Percentiles rank a stretch among this genome's conserved stretches.
These are phyloP conservation scores for Penstemon davidsonii DNA, from an alignment of 257 asterid species.

Conservation along the genomic window DNA sequence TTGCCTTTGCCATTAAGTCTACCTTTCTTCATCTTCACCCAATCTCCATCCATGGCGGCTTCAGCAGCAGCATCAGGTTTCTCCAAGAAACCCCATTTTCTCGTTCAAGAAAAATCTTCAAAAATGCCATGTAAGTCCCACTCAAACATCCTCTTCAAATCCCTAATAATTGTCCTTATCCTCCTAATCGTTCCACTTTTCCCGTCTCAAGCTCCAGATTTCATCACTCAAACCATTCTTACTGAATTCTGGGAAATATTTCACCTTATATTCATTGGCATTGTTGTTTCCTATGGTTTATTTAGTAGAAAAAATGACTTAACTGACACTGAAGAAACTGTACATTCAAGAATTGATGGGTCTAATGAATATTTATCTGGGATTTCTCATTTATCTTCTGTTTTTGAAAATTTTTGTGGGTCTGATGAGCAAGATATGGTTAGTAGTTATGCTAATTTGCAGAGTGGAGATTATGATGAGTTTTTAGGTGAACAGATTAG, in stretches of 20 bases:
- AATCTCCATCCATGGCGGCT: slow-evolving; percentile 41
- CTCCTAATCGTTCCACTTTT: slow-evolving; percentile 60
- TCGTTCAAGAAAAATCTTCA: slow-evolving; percentile 29
- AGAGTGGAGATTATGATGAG: not conserved
- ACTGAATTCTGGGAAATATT: slow-evolving; percentile 70
- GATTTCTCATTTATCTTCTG: slow-evolving; percentile 47
- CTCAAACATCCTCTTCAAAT: slow-evolving; percentile 49
- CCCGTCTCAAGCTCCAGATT: slow-evolving; percentile 76
- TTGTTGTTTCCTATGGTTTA: slow-evolving; percentile 76
- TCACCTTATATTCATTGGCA: slow-evolving; percentile 75
- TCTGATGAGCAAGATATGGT: slow-evolving; percentile 41
- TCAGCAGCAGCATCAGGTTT: slow-evolving; percentile 36
- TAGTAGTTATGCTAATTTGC: slow-evolving; percentile 33
- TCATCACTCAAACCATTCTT: slow-evolving; percentile 41
- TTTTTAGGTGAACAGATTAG: slow-evolving; percentile 32
- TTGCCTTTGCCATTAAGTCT: slow-evolving; percentile 45
- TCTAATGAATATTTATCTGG: slow-evolving; percentile 46
- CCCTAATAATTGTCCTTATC: slow-evolving; percentile 43
- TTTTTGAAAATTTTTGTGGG: slow-evolving; percentile 54
- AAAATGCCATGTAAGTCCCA: slow-evolving; percentile 46
- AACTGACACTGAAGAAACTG: slow-evolving; percentile 24
- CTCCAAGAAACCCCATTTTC: slow-evolving; percentile 42
- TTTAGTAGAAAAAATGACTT: slow-evolving; percentile 51
- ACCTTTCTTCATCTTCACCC: slow-evolving; percentile 62
- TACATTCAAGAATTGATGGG: slow-evolving; percentile 31